phyloP scores from a whole-genome alignment of 305 asterid genomes.

The Solanum hybrid region DNA sequence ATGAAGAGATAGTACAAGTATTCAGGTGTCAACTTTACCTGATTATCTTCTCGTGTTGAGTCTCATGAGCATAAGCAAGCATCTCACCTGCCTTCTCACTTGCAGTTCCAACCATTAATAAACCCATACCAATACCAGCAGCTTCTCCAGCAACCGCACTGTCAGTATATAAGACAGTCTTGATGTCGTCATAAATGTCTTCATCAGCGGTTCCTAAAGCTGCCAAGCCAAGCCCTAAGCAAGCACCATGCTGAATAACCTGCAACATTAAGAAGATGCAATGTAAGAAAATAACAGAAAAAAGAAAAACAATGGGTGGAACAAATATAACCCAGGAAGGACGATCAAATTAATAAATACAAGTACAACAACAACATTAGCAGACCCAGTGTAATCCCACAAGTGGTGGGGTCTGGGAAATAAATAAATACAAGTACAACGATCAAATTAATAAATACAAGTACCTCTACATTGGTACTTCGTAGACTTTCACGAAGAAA shows the following conservation, averaged over 20 bases:
- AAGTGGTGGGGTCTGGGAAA: neutral
- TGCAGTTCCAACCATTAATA: slow-evolving; percentile 95
- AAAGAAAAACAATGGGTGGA: neutral
- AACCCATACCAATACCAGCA: slow-evolving; percentile 97
- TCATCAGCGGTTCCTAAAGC: slow-evolving; percentile 95
- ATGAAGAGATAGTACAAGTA: neutral
- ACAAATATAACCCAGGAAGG: neutral
- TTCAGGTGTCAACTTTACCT: slow-evolving; percentile 33
- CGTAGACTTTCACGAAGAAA: slow-evolving; percentile 89
- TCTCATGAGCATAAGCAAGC: slow-evolving; percentile 98
- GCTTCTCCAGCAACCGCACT: slow-evolving; percentile 99
- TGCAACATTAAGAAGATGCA: slow-evolving; percentile 19
- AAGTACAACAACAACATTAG: neutral
- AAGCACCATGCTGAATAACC: slow-evolving; percentile 99
- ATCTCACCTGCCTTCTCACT: slow-evolving; percentile 93
- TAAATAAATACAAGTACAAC: neutral
- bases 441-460: neutral
- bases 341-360: neutral
- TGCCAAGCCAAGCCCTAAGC: slow-evolving; percentile 98
- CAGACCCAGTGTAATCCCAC: neutral
- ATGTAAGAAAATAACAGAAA: neutral
- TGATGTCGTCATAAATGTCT: slow-evolving; percentile 78
- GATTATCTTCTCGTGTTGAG: slow-evolving; percentile 95
- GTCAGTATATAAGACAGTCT: slow-evolving; percentile 84
- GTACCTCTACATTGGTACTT: slow-evolving; percentile 77